Evolutionary conservation across 208 protist genomes (phyloP).

Genomic region (Crithidia expoeki): DNA sequence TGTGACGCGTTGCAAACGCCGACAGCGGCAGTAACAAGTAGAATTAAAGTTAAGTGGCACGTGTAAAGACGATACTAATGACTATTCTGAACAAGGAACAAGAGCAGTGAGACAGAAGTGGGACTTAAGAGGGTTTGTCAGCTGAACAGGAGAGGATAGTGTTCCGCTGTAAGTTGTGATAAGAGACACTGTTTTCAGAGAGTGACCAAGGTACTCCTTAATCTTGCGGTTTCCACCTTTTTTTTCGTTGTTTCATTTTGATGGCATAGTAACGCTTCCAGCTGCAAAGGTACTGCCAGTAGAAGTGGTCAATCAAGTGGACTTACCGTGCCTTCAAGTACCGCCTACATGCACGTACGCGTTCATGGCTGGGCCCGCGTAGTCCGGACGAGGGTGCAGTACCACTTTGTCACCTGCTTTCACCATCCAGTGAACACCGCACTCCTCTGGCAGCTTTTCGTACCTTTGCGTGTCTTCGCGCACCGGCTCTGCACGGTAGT

Average conservation of each 20-base stretch:
- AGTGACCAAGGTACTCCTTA: too few species aligned
- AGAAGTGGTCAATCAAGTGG: too few species aligned
- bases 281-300: too few species aligned
- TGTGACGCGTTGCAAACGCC: too few species aligned
- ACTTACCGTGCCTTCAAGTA: too few species aligned
- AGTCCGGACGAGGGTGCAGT: constrained; percentile 42
- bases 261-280: too few species aligned
- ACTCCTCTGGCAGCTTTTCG: not conserved
- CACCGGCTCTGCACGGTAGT: constrained; percentile 42
- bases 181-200: too few species aligned
- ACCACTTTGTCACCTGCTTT: constrained; percentile 26
- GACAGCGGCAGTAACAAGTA: not conserved
- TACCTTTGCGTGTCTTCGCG: not conserved
- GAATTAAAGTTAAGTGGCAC: not conserved
- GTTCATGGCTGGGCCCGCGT: constrained; percentile 45
- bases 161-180: too few species aligned
- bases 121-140: not conserved
- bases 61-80: too few species aligned
- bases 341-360: constrained; percentile 38
- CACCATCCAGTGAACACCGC: constrained; percentile 26
- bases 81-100: not conserved
- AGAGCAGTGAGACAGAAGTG: not conserved
- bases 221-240: too few species aligned
- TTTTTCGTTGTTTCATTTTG: too few species aligned
- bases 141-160: too few species aligned